Percentiles rank a stretch among this genome's conserved stretches.
These are phyloP conservation scores for Fusarium sterilihyphosum DNA, from an alignment of 2,329 filamentous ascomycete genomes.

Conservation along the genomic window DNA sequence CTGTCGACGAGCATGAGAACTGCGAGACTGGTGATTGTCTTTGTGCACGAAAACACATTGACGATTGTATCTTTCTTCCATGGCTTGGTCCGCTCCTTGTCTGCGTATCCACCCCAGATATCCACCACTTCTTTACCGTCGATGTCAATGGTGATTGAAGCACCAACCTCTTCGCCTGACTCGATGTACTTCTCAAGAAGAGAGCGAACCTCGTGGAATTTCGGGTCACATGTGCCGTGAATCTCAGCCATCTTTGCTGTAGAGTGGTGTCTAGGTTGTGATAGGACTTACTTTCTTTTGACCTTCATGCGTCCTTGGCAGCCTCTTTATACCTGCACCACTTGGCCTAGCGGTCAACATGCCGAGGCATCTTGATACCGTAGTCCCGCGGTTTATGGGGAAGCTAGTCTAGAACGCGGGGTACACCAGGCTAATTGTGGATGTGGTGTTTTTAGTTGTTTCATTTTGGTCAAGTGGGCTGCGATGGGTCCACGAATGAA, in stretches of 20 bases:
- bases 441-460: not conserved
- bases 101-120: not conserved
- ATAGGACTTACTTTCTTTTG: not conserved
- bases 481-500: not conserved
- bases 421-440: not conserved
- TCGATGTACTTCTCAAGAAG: not conserved
- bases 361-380: not conserved
- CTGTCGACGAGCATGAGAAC: conserved; percentile 20
- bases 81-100: not conserved
- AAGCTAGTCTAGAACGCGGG: not conserved
- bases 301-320: too few relatives aligned
- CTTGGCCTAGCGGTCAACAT: not conserved
- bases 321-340: not conserved
- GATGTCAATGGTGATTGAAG: not conserved
- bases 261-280: fast-evolving
- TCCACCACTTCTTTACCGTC: not conserved
- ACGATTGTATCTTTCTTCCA: conserved; percentile 1
- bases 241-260: not conserved
- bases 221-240: not conserved
- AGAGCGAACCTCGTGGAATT: not conserved
- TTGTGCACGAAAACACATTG: conserved; percentile 23
- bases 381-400: not conserved
- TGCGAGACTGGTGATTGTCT: conserved; percentile 23
- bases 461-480: not conserved
- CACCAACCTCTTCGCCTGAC: not conserved